These are phyloP conservation scores for Sclerotinia spermophila DNA, from an alignment of 2,329 filamentous ascomycete genomes.

Conservation along the genomic window DNA sequence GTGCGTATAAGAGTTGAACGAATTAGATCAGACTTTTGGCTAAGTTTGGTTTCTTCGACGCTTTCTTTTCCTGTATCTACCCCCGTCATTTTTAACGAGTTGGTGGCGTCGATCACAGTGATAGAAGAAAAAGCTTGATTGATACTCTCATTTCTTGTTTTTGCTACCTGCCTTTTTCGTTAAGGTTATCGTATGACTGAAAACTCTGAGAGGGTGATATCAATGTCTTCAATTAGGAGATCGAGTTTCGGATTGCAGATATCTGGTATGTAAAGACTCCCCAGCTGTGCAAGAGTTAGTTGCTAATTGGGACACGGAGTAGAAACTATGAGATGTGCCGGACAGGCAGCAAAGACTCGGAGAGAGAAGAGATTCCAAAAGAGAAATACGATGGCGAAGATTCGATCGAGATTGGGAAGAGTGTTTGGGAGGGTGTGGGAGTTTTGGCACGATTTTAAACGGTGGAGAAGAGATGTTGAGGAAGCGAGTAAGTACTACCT, in stretches of 20 bases:
- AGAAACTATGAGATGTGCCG: background rate
- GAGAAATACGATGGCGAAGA: background rate
- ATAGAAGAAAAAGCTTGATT: background rate
- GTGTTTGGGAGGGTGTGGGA: background rate
- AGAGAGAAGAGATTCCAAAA: background rate
- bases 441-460: background rate
- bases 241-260: background rate
- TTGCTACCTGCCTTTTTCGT: background rate
- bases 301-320: accelerated
- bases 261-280: background rate
- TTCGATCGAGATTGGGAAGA: background rate
- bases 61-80: background rate
- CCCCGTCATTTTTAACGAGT: background rate
- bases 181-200: background rate
- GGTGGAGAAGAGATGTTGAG: background rate
- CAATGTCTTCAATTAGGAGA: background rate
- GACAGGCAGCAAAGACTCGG: background rate
- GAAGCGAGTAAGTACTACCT: background rate
- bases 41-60: background rate
- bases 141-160: background rate
- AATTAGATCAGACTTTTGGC: background rate
- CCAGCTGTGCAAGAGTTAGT: no score
- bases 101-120: background rate
- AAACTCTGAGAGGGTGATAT: background rate
- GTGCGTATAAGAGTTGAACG: background rate